Evolutionary conservation across 106 monocot species (phyloP).

Genomic region (Phalaenopsis equestris): DNA sequence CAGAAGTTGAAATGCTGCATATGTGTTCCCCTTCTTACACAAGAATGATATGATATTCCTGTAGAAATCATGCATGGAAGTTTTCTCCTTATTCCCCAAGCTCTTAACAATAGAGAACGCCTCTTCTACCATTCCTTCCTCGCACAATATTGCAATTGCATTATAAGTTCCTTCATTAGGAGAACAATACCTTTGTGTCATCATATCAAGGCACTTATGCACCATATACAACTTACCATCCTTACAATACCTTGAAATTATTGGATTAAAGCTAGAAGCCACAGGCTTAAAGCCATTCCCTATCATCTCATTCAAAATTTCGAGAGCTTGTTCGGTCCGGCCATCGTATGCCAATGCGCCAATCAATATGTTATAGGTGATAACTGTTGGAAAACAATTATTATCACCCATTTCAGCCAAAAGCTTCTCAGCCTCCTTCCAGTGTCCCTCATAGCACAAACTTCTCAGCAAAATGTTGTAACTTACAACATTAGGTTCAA

Average conservation of each 20-base stretch:
- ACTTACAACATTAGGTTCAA: conserved; percentile 64
- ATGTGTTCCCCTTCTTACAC: conserved; percentile 77
- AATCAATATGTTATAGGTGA: conserved; percentile 76
- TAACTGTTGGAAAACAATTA: conserved; percentile 36
- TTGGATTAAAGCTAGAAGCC: conserved; percentile 71
- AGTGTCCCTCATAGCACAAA: conserved; percentile 56
- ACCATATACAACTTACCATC: conserved; percentile 58
- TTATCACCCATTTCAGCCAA: conserved; percentile 54
- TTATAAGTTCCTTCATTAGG: conserved; percentile 79
- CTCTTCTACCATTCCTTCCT: conserved; percentile 48
- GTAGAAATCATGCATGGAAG: conserved; percentile 52
- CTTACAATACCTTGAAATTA: conserved; percentile 53
- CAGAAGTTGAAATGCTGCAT: conserved; percentile 61
- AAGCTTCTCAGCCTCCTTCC: conserved; percentile 70
- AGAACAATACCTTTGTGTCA: conserved; percentile 36
- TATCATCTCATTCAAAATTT: conserved; percentile 52
- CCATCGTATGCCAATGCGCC: conserved; percentile 52
- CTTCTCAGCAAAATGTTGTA: conserved; percentile 74
- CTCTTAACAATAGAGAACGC: conserved; percentile 49
- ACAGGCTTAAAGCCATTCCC: conserved; percentile 53
- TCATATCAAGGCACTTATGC: conserved; percentile 43
- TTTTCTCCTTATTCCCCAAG: conserved; percentile 42
- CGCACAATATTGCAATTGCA: conserved; percentile 68
- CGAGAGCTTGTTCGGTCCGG: conserved; percentile 52
- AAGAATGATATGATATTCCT: conserved; percentile 52